Evolutionary conservation across 257 asterid species (phyloP).

Genomic region (Scutellaria minor): DNA sequence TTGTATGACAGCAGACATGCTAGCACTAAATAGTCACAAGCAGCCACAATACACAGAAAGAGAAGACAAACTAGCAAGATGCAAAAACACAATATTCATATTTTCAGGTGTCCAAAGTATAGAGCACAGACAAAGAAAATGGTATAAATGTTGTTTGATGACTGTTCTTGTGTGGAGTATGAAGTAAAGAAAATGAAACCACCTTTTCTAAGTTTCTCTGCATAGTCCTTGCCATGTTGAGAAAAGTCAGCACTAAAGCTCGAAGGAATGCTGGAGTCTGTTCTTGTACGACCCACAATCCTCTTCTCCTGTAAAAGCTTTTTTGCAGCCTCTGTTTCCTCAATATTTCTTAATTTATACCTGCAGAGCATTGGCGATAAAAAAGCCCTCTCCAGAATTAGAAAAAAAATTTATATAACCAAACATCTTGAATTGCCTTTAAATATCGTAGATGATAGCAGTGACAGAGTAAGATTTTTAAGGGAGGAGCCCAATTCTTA

Average conservation of each 20-base stretch:
- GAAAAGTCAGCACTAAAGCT: slow-evolving; percentile 87
- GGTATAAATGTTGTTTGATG: slow-evolving; percentile 14
- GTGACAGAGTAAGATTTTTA: too few species aligned
- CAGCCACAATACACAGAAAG: background rate
- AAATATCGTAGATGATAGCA: background rate
- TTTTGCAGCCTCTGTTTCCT: slow-evolving; percentile 99
- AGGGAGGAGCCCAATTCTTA: too few species aligned
- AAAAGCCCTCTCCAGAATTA: background rate
- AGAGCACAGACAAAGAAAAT: slow-evolving; percentile 18
- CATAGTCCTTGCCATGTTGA: slow-evolving; percentile 90
- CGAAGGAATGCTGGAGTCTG: slow-evolving; percentile 74
- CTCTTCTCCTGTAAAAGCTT: slow-evolving; percentile 95
- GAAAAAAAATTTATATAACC: slow-evolving; percentile 7
- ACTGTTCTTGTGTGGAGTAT: slow-evolving; percentile 20
- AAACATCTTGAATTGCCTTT: slow-evolving; percentile 27
- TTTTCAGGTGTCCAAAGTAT: background rate
- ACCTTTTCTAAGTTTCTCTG: slow-evolving; percentile 86
- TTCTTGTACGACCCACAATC: slow-evolving; percentile 68
- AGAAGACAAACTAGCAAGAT: background rate
- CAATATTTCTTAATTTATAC: slow-evolving; percentile 85
- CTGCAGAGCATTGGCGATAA: slow-evolving; percentile 48
- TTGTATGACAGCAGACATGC: slow-evolving; percentile 1
- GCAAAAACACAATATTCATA: slow-evolving; percentile 5
- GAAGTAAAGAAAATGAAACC: slow-evolving; percentile 29
- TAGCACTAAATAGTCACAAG: background rate